These are phyloP conservation scores for Penicillium sp. DNA, from an alignment of 2,329 filamentous ascomycete species.

Conservation along the genomic window DNA sequence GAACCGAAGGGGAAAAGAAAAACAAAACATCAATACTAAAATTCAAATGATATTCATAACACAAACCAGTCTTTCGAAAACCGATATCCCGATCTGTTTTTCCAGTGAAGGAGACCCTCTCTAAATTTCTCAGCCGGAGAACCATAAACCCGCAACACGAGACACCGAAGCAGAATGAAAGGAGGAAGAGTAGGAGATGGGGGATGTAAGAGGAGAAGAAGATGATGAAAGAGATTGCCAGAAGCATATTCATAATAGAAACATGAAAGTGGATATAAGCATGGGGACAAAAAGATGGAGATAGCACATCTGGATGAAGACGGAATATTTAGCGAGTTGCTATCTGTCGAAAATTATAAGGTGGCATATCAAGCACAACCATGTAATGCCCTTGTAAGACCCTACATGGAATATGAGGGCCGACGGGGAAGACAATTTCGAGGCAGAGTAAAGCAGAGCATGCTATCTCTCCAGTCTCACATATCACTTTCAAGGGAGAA, in stretches of 20 bases:
- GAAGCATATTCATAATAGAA: conserved; percentile 9
- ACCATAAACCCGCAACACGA: conserved; percentile 23
- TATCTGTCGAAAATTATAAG: not conserved
- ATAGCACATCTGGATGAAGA: not conserved
- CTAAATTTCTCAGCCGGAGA: conserved; percentile 31
- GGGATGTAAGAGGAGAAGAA: not conserved
- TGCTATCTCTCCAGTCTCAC: not conserved
- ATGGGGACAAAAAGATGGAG: not conserved
- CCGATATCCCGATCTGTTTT: conserved; percentile 28
- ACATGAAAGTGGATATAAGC: conserved; percentile 13
- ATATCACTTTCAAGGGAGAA: not conserved
- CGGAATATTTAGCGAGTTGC: not conserved
- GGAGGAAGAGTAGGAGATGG: not conserved
- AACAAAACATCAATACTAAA: conserved; percentile 5
- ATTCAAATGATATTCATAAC: conserved; percentile 10
- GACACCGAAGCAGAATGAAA: conserved; percentile 18
- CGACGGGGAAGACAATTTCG: not conserved
- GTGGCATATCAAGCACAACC: not conserved
- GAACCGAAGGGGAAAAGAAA: not conserved
- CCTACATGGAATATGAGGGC: not conserved
- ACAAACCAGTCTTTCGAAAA: conserved; percentile 22
- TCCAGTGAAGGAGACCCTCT: conserved; percentile 39
- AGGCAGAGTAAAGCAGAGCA: not conserved
- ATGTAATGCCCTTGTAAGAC: not conserved
- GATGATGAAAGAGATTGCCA: conserved; percentile 4